Base-by-base conservation (phyloP, 2,329 filamentous ascomycete genomes). In the Escovopsis sp. region DNA sequence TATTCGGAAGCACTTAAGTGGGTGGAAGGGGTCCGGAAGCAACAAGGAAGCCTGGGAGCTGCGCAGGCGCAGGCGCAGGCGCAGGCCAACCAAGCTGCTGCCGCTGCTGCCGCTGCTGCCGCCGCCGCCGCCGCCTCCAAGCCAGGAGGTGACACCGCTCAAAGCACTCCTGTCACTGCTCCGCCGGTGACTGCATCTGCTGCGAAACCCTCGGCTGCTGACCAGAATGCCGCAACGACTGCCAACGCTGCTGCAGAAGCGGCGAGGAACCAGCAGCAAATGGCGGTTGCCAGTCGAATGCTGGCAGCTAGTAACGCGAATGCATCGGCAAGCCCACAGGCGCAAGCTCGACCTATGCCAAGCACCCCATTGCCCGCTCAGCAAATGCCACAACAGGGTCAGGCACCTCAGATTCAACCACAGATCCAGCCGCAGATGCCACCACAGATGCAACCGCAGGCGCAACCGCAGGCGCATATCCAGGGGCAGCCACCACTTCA, bases 1-100 rank as follows among this genome's bases (percentile, higher is more conserved):
- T 63, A 72, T 46, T 53, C 53, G 0, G 68, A 73, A 2, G 68
- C 70, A 0, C 62, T 67, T 23, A 62, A 59, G 18, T 73, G 68
- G 49, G 64, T 73, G 3, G 66, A 68, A 12, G 55, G 49, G 5
- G 66, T 74, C 36, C 60, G 70, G 4, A 66, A 67, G 42, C 62
- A 67, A 39, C 68, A 70, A 43, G 61, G 60, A 32, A 50, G 50
- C 10, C 51, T 63, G 35, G 52, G 50, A 35, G 48, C 46, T 18
- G 49, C 47, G 5, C 56, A 58, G 28, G 37, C 37, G 8, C 37
- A 38, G 18, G 15, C 19, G 9, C 37, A 39, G 26, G 48, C 47
- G 11, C 39, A 41, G 12, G 49, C 48, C 40, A 45, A 45, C 12
- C 54, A 53, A 40, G 55, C 50, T 30, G 47, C 51, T 37, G 15